These are phyloP conservation scores for Senna tora DNA, from an alignment of 306 rosid genomes.

Conservation along the genomic window DNA sequence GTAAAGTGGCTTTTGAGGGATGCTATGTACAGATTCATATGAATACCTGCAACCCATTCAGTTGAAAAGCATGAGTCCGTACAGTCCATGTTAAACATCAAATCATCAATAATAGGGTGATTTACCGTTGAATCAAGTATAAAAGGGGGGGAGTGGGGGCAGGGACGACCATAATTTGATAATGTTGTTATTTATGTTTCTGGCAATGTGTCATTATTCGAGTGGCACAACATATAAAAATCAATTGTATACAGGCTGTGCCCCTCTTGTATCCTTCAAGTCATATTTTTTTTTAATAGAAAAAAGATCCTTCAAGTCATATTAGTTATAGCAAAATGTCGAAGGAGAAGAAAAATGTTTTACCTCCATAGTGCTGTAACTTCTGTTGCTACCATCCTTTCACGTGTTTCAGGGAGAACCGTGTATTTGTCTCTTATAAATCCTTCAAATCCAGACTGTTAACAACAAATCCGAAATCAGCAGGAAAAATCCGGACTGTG, in stretches of 20 bases:
- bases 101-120: not conserved
- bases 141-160: no score
- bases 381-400: slow-evolving; percentile 91
- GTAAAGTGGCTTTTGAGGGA: slow-evolving; percentile 67
- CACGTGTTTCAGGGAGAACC: slow-evolving; percentile 85
- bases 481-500: slow-evolving; percentile 26
- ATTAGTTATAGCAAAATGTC: not conserved
- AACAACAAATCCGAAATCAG: slow-evolving; percentile 34
- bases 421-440: slow-evolving; percentile 85
- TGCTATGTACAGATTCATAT: slow-evolving; percentile 55
- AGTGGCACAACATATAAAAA: no score
- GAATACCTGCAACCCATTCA: slow-evolving; percentile 65
- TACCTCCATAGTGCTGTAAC: slow-evolving; percentile 89
- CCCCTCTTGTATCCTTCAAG: not conserved
- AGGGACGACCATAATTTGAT: no score
- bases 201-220: no score
- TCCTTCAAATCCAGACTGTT: slow-evolving; percentile 95
- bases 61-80: slow-evolving; percentile 27
- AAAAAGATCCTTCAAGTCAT: not conserved
- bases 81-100: slow-evolving; percentile 32
- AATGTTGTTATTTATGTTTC: no score
- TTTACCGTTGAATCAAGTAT: no score
- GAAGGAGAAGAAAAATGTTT: not conserved
- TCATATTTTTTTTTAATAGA: no score
- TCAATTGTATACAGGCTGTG: no score